Percentiles rank a stretch among this genome's conserved stretches.
Conservation (phyloP, 768 basidiomycete genomes). For the Suillus occidentalis region DNA sequence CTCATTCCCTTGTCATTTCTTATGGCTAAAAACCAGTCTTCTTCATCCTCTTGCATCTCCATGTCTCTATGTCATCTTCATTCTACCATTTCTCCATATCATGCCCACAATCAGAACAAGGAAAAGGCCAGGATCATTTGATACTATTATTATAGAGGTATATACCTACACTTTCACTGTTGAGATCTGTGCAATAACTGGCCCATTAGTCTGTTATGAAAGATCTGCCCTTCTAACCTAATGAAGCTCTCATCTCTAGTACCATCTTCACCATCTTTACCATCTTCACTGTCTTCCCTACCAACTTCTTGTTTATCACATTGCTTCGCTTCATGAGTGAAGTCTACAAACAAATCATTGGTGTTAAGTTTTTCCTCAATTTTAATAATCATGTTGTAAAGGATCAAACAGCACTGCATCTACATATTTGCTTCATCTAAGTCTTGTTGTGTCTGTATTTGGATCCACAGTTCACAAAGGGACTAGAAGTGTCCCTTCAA, state of each 20-base stretch:
- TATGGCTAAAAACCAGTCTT: no score
- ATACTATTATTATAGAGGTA: no score
- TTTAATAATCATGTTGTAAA: slow-evolving; percentile 21
- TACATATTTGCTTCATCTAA: slow-evolving; percentile 11
- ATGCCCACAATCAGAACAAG: no score
- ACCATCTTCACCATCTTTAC: background rate
- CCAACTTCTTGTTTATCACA: background rate
- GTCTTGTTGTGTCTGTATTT: slow-evolving; percentile 11
- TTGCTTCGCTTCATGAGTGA: background rate
- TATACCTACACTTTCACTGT: no score
- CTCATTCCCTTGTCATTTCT: no score
- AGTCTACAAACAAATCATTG: background rate
- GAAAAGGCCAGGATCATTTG: no score
- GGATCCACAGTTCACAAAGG: slow-evolving; percentile 10
- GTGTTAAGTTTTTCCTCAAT: slow-evolving; percentile 13
- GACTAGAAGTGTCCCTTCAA: slow-evolving; percentile 16
- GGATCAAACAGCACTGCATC: slow-evolving; percentile 5
- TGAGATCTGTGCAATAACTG: background rate
- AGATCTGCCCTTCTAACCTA: no score
- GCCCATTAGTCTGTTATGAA: no score
- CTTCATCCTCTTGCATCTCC: background rate
- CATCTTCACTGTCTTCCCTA: background rate
- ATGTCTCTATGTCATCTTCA: no score
- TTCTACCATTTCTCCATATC: no score
- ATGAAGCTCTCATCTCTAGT: background rate